Evolutionary conservation across 208 protist species (phyloP), one percentile per base, ranked within the genome.

Genomic region (Cochliopodium minus): DNA sequence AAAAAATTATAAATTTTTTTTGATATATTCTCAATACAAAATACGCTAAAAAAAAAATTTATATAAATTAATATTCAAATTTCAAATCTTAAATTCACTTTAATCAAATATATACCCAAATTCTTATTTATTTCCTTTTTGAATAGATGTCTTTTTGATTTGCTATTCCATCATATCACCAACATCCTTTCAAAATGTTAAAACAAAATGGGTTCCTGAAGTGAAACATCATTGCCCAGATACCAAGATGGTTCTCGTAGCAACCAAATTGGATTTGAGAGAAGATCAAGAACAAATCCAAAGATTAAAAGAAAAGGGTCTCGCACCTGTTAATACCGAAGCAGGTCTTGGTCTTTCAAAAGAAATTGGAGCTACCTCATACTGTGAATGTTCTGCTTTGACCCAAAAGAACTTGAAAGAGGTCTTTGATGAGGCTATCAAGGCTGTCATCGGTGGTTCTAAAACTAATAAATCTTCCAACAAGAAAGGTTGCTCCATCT

Each of bases 361-460:
- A 40, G 60, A 79, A 35, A 85, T 92, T 52, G 57, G 62, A 20
- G 82, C 83, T 33, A 50, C 72, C 33, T 70, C 74, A 32, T 91
- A 90, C 67, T 51, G 89, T 17, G 84, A 90, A 64, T 91, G 84
- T 69, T 83, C 72, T 49, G 86, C 87, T 17, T 63, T 76, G 6
- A 88, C 77, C 22, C 38, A 45, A 42, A 20, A 46, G 13, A 26
- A 26, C 10, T 42, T 56, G 38, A 9, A 22, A 15, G 36, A 42
- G 7, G 22, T 56, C 23, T 56, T 56, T 26, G 34, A 56, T 29
- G 23, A 56, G 50, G 26, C 25, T 45, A 56, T 56, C 22, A n/a
- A 9, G 13, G 30, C 28, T 45, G 51, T 39, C 25, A n/a, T n/a
- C n/a, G n/a, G n/a, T n/a, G n/a, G n/a, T n/a, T n/a, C n/a, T n/a